Conservation (phyloP, 371 early-diverging fungal genomes). For the Homolaphlyctis polyrhiza region DNA sequence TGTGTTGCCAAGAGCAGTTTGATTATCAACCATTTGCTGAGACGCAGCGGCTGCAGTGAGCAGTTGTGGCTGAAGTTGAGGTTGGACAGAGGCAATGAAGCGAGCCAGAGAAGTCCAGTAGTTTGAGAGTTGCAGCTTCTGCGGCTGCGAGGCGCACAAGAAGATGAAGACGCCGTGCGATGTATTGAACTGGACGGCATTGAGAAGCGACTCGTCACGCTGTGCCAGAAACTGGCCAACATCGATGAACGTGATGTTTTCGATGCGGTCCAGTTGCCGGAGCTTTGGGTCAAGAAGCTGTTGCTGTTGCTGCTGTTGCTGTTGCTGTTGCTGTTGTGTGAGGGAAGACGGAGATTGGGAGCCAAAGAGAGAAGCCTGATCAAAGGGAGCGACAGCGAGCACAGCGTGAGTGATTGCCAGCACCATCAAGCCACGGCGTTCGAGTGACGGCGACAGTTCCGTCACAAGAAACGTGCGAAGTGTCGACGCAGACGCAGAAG, state of each 20-base stretch:
- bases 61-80: too few species aligned
- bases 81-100: too few species aligned
- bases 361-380: too few species aligned
- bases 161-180: background rate
- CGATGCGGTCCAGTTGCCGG: background rate
- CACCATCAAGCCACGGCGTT: background rate
- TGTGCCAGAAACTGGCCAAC: background rate
- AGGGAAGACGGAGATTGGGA: too few species aligned
- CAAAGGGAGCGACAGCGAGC: background rate
- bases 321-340: background rate
- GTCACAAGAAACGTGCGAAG: background rate
- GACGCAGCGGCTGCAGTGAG: too few species aligned
- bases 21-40: too few species aligned
- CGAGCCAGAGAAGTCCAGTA: background rate
- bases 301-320: background rate
- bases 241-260: background rate
- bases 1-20: too few species aligned
- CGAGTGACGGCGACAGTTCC: background rate
- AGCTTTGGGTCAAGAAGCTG: background rate
- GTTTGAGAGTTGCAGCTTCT: background rate
- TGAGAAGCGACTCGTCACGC: background rate
- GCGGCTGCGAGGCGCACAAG: background rate
- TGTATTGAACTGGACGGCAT: conserved; percentile 3
- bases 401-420: conserved; percentile 1
- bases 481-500: too few species aligned